Evolutionary conservation across 257 asterid species (phyloP).

Genomic region (Schizonepeta tenuifolia): DNA sequence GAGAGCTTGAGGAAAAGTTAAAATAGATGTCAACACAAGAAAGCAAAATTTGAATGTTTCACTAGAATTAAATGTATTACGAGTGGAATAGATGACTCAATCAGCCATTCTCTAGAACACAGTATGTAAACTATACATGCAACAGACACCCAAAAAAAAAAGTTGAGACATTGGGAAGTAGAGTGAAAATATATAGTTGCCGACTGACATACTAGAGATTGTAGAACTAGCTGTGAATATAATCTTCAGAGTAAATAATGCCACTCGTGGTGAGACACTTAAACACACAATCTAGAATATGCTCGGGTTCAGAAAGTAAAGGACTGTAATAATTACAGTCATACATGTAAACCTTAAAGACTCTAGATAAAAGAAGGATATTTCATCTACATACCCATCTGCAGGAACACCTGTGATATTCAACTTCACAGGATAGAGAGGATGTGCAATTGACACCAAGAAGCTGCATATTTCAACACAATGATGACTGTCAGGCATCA

Average conservation of each 20-base stretch:
- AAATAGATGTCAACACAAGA: conserved; percentile 10
- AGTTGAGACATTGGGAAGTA: background rate
- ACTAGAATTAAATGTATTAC: background rate
- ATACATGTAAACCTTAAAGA: conserved; percentile 17
- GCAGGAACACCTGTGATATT: conserved; percentile 64
- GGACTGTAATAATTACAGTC: background rate
- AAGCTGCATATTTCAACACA: conserved; percentile 60
- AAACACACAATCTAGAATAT: conserved; percentile 6
- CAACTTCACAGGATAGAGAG: conserved; percentile 76
- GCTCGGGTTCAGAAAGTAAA: conserved; percentile 24
- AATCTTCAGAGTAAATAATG: conserved; percentile 12
- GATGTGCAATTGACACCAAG: conserved; percentile 73
- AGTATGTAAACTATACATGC: conserved; percentile 4
- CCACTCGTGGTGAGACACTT: background rate
- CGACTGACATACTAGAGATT: conserved; percentile 19
- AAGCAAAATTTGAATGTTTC: background rate
- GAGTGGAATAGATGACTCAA: conserved; percentile 8
- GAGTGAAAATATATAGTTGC: conserved; percentile 3
- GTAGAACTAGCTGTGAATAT: conserved; percentile 4
- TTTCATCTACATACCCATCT: conserved; percentile 72
- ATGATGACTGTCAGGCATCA: conserved; percentile 26
- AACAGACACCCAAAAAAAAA: conserved; percentile 18
- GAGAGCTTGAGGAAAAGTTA: conserved; percentile 9
- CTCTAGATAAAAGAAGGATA: conserved; percentile 20
- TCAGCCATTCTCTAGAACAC: conserved; percentile 17